A percentile compares a stretch with the other conserved stretches of the same genome.
Conservation (phyloP, 2,329 filamentous ascomycete species). For the Scleromitrula shiraiana region DNA sequence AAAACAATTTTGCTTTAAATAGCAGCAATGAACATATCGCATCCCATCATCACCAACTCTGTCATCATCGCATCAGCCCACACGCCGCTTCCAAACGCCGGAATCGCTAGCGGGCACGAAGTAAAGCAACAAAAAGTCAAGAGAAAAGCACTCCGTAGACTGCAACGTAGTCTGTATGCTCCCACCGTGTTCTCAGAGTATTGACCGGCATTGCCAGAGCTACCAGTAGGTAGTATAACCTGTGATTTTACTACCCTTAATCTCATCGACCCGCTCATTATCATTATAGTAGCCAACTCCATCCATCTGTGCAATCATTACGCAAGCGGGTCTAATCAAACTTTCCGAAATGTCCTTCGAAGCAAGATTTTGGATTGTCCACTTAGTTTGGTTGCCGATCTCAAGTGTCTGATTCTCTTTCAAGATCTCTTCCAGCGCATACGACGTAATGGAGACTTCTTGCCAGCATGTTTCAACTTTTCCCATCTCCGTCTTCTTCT, state of each 20-base stretch:
- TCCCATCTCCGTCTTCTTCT: background rate
- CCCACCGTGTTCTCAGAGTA: too few species aligned
- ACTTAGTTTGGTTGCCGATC: conserved; percentile 18
- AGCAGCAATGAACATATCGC: too few species aligned
- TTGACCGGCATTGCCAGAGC: too few species aligned
- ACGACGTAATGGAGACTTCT: conserved; percentile 17
- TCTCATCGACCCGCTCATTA: background rate
- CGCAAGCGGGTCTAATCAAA: conserved; percentile 13
- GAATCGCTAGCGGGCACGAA: too few species aligned
- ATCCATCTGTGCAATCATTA: conserved; percentile 21
- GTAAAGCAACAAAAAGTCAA: too few species aligned
- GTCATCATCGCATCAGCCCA: too few species aligned
- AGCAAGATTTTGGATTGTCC: conserved; percentile 11
- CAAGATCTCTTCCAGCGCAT: conserved; percentile 10
- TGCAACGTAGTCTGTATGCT: too few species aligned
- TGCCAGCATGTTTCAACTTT: conserved; percentile 13
- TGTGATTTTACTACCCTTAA: background rate
- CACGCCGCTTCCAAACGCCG: too few species aligned
- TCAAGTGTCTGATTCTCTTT: conserved; percentile 16
- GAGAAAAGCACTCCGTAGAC: too few species aligned
- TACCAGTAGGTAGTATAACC: too few species aligned
- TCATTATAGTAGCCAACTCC: conserved; percentile 23
- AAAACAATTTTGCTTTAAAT: too few species aligned
- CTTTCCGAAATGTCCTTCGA: conserved; percentile 3
- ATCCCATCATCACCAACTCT: too few species aligned